These are phyloP conservation scores for Pulveroboletus sp. DNA, from an alignment of 768 basidiomycete genomes.

Conservation along the genomic window DNA sequence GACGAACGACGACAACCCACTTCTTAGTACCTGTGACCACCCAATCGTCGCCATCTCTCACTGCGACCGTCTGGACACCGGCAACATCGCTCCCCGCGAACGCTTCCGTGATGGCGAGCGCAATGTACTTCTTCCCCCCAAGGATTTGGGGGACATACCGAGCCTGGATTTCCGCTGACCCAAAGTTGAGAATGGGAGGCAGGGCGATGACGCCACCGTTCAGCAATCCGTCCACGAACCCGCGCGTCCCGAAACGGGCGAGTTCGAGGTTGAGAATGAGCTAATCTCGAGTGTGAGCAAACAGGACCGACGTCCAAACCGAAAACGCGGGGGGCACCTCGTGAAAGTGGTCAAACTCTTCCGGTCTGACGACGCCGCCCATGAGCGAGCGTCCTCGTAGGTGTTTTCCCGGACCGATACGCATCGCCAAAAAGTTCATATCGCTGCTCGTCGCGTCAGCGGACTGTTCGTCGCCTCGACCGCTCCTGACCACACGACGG, in stretches of 20 bases:
- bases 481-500: background rate
- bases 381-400: constrained; percentile 76
- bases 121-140: constrained; percentile 78
- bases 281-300: constrained; percentile 34
- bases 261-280: constrained; percentile 80
- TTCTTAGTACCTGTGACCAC: constrained; percentile 93
- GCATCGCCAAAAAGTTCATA: constrained; percentile 60
- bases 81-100: constrained; percentile 87
- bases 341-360: constrained; percentile 93
- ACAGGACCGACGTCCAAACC: background rate
- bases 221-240: constrained; percentile 82
- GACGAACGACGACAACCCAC: constrained; percentile 35
- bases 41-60: constrained; percentile 81
- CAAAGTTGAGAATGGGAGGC: constrained; percentile 87
- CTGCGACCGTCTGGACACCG: constrained; percentile 82
- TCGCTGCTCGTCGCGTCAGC: constrained; percentile 41
- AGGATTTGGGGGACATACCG: constrained; percentile 72
- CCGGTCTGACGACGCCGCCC: constrained; percentile 75
- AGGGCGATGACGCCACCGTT: constrained; percentile 83
- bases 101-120: constrained; percentile 89
- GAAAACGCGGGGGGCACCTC: constrained; percentile 52
- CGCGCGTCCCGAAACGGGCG: constrained; percentile 77
- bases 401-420: constrained; percentile 78
- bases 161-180: constrained; percentile 64
- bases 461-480: no score